Conservation (phyloP, 148 eudicot genomes). For the Arctostaphylos glauca region DNA sequence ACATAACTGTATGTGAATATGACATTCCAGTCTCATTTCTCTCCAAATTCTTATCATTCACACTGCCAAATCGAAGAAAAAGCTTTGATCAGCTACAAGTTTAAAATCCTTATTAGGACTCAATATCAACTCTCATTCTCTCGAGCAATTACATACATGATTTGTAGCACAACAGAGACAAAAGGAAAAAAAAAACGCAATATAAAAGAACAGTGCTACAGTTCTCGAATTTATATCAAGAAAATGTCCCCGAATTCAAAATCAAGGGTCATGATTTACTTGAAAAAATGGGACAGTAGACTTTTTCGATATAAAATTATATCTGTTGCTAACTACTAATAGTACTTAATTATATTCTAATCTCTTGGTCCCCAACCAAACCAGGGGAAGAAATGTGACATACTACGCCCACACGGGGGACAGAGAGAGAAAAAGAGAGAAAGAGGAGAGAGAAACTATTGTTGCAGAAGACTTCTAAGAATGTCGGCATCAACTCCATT, state of each 20-base stretch:
- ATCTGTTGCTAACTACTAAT: background rate
- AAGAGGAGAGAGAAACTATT: constrained; percentile 10
- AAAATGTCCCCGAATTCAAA: too few species aligned
- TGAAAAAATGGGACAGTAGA: too few species aligned
- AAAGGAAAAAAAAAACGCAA: background rate
- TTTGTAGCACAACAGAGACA: background rate
- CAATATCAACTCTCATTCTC: background rate
- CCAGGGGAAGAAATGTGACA: background rate
- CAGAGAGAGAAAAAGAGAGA: constrained; percentile 10
- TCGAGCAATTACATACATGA: background rate
- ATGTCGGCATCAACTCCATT: constrained; percentile 26
- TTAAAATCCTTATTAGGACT: background rate
- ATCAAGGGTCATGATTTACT: too few species aligned
- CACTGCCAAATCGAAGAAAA: background rate
- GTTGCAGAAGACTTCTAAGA: constrained; percentile 36
- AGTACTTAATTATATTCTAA: background rate
- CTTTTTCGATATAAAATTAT: background rate
- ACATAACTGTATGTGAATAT: too few species aligned
- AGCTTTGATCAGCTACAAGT: background rate
- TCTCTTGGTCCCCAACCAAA: background rate
- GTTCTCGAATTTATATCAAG: too few species aligned
- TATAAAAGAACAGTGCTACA: background rate
- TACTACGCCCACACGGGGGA: background rate
- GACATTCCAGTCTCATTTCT: too few species aligned
- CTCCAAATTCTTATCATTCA: background rate